Conservation (phyloP, 177 flowering plant genomes). For the Vitis hybrid region DNA sequence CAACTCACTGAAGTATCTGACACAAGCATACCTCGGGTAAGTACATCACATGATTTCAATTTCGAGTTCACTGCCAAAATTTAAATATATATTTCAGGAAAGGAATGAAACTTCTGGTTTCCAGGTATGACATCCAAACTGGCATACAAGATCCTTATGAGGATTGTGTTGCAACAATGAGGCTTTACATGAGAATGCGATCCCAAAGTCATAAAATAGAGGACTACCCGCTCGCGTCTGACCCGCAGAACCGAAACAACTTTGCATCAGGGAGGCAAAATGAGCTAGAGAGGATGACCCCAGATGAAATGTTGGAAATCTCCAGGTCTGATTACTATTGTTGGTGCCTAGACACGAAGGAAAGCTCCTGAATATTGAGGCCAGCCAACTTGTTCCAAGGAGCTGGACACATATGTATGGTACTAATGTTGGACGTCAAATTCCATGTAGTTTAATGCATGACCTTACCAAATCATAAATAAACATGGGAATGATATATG, state of each 20-base stretch:
- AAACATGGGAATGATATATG: background rate
- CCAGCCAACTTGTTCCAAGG: background rate
- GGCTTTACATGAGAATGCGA: conserved; percentile 82
- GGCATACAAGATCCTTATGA: conserved; percentile 89
- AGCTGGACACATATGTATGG: background rate
- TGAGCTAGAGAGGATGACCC: conserved; percentile 80
- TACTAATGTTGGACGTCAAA: background rate
- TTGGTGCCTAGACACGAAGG: conserved; percentile 81
- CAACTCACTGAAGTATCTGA: conserved; percentile 79
- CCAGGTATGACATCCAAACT: conserved; percentile 82
- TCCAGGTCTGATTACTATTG: conserved; percentile 88
- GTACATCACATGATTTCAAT: conserved; percentile 4
- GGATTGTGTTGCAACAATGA: conserved; percentile 85
- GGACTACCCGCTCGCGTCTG: conserved; percentile 52
- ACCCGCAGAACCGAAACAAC: conserved; percentile 60
- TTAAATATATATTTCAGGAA: background rate
- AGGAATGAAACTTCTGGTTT: background rate
- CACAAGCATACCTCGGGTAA: conserved; percentile 77
- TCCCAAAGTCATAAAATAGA: conserved; percentile 56
- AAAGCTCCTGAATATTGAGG: background rate
- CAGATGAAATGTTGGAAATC: conserved; percentile 65
- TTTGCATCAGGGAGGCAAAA: conserved; percentile 56
- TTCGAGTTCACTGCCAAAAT: background rate
- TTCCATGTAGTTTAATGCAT: background rate
- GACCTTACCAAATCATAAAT: background rate